These are phyloP conservation scores for Trichophyton verrucosum DNA, from an alignment of 2,329 filamentous ascomycete species.

Conservation along the genomic window DNA sequence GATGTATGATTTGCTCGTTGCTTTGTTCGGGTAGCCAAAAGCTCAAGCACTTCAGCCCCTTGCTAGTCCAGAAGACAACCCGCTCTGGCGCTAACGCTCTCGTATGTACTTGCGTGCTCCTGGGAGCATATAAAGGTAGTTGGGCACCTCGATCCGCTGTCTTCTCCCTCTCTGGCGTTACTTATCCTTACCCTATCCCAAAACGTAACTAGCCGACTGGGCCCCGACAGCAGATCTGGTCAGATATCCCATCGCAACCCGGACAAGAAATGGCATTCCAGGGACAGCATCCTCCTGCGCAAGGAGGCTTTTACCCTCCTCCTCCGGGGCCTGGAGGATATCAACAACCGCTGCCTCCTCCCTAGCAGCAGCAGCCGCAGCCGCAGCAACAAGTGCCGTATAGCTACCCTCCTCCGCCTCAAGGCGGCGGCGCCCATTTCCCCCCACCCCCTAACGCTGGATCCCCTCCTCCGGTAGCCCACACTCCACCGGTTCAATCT, in stretches of 20 bases:
- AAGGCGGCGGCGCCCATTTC: conserved; percentile 8
- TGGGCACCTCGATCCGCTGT: background rate
- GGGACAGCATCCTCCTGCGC: background rate
- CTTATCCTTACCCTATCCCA: background rate
- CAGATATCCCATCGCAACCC: background rate
- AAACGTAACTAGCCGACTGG: background rate
- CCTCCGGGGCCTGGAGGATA: conserved; percentile 4
- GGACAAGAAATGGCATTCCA: background rate
- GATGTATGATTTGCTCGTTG: background rate
- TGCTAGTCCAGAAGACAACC: background rate
- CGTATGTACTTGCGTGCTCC: background rate
- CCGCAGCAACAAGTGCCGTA: conserved; percentile 5
- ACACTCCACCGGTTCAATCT: conserved; percentile 13
- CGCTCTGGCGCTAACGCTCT: background rate
- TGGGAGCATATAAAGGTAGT: background rate
- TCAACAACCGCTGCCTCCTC: conserved; percentile 16
- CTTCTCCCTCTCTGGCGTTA: background rate
- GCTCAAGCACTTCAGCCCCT: background rate
- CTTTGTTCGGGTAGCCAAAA: background rate
- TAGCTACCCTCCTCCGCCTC: conserved; percentile 9
- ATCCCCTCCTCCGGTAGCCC: conserved; percentile 14
- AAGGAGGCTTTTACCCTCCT: background rate
- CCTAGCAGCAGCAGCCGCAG: conserved; percentile 15
- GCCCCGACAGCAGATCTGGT: background rate
- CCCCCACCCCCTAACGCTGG: conserved; percentile 13